phyloP scores from a whole-genome alignment of 2,329 filamentous ascomycete genomes.

The Calonectria honghensis region DNA sequence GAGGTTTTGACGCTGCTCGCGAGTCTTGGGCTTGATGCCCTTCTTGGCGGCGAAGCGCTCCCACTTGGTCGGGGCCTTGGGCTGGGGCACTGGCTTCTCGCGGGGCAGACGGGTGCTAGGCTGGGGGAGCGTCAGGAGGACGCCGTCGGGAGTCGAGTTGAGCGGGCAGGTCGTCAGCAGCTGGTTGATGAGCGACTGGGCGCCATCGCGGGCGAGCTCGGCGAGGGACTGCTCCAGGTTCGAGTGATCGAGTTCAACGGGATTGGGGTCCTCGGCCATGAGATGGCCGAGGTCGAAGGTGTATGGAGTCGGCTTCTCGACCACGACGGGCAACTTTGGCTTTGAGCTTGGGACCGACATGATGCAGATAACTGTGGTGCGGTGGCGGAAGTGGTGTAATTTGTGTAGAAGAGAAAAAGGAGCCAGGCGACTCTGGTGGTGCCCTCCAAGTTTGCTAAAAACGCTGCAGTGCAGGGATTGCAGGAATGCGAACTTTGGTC shows the following conservation, averaged over 20 bases:
- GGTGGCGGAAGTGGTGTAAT: neutral
- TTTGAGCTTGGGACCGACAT: constrained; percentile 63
- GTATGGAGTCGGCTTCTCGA: constrained; percentile 91
- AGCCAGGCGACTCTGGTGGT: neutral
- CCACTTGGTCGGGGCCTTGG: constrained; percentile 93
- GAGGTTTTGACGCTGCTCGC: constrained; percentile 83
- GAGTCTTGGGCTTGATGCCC: constrained; percentile 92
- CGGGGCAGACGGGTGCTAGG: constrained; percentile 84
- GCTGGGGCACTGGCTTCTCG: constrained; percentile 91
- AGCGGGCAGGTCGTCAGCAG: constrained; percentile 92
- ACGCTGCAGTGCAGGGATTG: neutral
- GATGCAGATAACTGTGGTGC: constrained; percentile 18
- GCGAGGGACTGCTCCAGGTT: constrained; percentile 81
- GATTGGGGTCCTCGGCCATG: constrained; percentile 90
- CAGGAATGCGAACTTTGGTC: constrained; percentile 34
- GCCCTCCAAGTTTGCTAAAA: neutral
- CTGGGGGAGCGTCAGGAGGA: constrained; percentile 86
- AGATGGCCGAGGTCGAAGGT: constrained; percentile 95
- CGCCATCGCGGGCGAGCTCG: constrained; percentile 87
- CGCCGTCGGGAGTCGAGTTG: constrained; percentile 79
- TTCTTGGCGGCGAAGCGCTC: constrained; percentile 97
- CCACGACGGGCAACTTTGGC: constrained; percentile 76
- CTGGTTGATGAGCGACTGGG: constrained; percentile 95
- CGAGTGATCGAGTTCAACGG: constrained; percentile 74
- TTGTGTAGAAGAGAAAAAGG: neutral